Evolutionary conservation across 1,139 yeast species (phyloP).

Genomic region (Kodamaea alishanica): DNA sequence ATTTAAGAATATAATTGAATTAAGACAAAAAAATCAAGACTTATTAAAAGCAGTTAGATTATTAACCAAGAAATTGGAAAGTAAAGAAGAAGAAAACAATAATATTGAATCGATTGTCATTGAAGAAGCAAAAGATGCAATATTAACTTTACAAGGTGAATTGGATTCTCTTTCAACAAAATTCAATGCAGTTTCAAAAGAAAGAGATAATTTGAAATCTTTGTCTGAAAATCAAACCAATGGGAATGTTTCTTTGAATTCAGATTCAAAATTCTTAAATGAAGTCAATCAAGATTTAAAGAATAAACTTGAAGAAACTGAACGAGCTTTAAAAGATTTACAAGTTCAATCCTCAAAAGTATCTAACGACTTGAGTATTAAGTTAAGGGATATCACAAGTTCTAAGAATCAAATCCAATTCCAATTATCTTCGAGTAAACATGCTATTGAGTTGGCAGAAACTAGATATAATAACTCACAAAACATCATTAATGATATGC

Average conservation of each 20-base stretch:
- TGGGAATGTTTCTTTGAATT: constrained; percentile 8
- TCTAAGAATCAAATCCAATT: constrained; percentile 32
- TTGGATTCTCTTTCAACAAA: constrained; percentile 49
- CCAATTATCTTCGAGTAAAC: constrained; percentile 28
- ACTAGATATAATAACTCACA: constrained; percentile 30
- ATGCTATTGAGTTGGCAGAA: constrained; percentile 34
- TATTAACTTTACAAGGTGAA: constrained; percentile 62
- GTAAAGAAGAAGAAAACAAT: constrained; percentile 38
- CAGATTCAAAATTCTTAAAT: constrained; percentile 23
- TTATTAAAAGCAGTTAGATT: constrained; percentile 64
- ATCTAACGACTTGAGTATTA: constrained; percentile 25
- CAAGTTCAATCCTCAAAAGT: constrained; percentile 26
- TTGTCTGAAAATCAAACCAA: constrained; percentile 19
- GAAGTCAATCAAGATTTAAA: constrained; percentile 30
- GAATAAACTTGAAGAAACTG: constrained; percentile 27
- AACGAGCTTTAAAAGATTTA: constrained; percentile 27
- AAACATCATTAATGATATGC: constrained; percentile 23
- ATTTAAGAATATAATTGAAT: constrained; percentile 62
- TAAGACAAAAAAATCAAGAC: constrained; percentile 72
- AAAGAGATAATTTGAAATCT: constrained; percentile 62
- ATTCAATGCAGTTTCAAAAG: constrained; percentile 52
- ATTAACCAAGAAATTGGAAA: constrained; percentile 67
- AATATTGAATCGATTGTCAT: constrained; percentile 56
- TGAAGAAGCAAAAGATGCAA: constrained; percentile 74
- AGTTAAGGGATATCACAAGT: constrained; percentile 24